Conservation (phyloP, 1,284 basidiomycete species). For the Melampsora americana region DNA sequence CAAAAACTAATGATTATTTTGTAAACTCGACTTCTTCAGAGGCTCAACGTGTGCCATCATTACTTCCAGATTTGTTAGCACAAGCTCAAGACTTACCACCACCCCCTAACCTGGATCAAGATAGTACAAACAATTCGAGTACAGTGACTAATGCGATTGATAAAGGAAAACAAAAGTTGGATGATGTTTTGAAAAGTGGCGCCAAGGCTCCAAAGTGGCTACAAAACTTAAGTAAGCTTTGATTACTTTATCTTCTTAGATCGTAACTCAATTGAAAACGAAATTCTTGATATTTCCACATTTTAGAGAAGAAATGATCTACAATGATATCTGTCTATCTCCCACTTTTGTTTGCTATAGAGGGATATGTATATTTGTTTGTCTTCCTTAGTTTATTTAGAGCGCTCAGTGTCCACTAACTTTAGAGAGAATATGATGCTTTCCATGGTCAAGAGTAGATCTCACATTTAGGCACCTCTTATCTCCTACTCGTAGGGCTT, state of each 20-base stretch:
- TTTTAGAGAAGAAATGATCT: not conserved
- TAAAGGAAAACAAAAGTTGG: conserved; percentile 45
- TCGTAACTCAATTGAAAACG: not conserved
- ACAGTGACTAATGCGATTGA: conserved; percentile 33
- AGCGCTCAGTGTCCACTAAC: too few relatives aligned
- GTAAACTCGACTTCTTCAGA: not conserved
- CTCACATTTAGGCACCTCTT: too few relatives aligned
- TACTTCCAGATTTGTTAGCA: conserved; percentile 62
- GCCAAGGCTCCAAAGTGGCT: conserved; percentile 59
- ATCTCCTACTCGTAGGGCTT: too few relatives aligned
- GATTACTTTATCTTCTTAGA: conserved; percentile 54
- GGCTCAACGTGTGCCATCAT: conserved; percentile 62
- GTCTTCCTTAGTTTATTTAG: too few relatives aligned
- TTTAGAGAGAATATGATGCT: too few relatives aligned
- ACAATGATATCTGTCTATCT: too few relatives aligned
- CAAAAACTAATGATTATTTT: not conserved
- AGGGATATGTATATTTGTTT: too few relatives aligned
- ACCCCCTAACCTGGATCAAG: conserved; percentile 55
- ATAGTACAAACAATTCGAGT: conserved; percentile 31
- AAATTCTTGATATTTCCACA: too few relatives aligned
- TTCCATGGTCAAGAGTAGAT: too few relatives aligned
- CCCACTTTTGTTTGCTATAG: too few relatives aligned
- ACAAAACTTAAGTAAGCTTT: conserved; percentile 69
- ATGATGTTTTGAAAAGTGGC: conserved; percentile 49
- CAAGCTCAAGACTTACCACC: conserved; percentile 65